Percentiles rank a stretch among this genome's conserved stretches.
These are phyloP conservation scores for Saccharomyces hybrid DNA, from an alignment of 1,139 yeast genomes.

Conservation along the genomic window DNA sequence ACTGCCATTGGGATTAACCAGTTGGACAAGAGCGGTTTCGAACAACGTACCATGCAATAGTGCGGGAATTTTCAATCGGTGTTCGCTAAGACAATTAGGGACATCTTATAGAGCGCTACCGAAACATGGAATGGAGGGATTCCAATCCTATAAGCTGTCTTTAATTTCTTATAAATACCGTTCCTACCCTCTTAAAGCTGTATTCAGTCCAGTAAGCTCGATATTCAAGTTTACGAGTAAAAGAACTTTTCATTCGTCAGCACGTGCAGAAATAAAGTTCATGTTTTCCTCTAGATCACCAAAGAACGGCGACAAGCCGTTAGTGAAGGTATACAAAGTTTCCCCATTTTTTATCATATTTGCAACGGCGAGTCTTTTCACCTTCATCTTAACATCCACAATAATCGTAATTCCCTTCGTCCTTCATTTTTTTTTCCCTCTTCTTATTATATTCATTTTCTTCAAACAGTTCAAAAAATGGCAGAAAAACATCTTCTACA, in stretches of 20 bases:
- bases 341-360: slow-evolving; percentile 2
- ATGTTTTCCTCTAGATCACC: neutral
- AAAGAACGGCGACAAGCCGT: neutral
- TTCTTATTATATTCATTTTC: slow-evolving; percentile 1
- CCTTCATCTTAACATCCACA: neutral
- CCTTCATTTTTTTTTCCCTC: slow-evolving; percentile 2
- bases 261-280: neutral
- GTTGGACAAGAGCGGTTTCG: neutral
- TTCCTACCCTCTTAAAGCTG: neutral
- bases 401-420: neutral
- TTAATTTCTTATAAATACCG: neutral
- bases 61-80: neutral
- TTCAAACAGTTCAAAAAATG: slow-evolving; percentile 4
- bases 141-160: neutral
- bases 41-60: neutral
- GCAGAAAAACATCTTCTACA: slow-evolving; percentile 3
- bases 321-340: slow-evolving; percentile 1
- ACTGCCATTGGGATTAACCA: neutral
- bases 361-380: slow-evolving; percentile 1
- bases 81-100: neutral
- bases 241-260: slow-evolving; percentile 2
- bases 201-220: neutral
- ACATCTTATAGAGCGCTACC: neutral
- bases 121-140: neutral
- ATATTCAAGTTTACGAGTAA: neutral